Base-by-base conservation (phyloP, 2,329 filamentous ascomycete species). In the Cadophora luteo-olivacea region DNA sequence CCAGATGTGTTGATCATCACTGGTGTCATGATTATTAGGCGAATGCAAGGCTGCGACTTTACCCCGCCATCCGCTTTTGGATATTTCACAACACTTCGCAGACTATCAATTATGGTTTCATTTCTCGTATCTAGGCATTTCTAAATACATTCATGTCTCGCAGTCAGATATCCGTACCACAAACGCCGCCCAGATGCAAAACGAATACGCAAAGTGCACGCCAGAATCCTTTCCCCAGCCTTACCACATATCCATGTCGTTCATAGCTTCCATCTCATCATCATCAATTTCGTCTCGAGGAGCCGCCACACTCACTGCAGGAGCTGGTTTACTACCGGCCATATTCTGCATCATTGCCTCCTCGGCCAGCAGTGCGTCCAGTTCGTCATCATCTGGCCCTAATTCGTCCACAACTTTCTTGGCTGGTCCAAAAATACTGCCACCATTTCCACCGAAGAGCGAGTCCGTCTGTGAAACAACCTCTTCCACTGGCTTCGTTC, bases 211-310 rank as follows among this genome's bases (percentile, higher is more conserved):
- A 25, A 54, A 65, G 24, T 45, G 24, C 14, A 61, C 48, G 25
- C 67, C 67, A 66, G 45, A 66, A 51, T 57, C 67, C 55, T 62
- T 22, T 11, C 38, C 4, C 12, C 48, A n/a, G 14, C n/a, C 41
- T 25, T 45, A 72, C 69, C 70, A 72, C 66, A 67, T 66, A 33
- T 66, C 85, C 84, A 88, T 86, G 71, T 87, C 87, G 48, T 85
- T 87, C 87, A 93, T 89, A 0, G 86, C 89, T 69, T 88, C 90
- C 78, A 82, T 64, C 25, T 75, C 76, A 70, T 75, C 70, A 9
- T 71, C 82, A 66, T 87, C 84, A 14, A 86, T 80, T 48, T 82
- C 80, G 45, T 81, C 79, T 29, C 81, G 60, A 1, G 48, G 33
- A 19, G 33, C 22, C 32, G 24, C 9, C 45, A 68, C 66, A 29